Base-by-base conservation (phyloP, 139 green algal genomes). In the Picochlorum sp. region DNA sequence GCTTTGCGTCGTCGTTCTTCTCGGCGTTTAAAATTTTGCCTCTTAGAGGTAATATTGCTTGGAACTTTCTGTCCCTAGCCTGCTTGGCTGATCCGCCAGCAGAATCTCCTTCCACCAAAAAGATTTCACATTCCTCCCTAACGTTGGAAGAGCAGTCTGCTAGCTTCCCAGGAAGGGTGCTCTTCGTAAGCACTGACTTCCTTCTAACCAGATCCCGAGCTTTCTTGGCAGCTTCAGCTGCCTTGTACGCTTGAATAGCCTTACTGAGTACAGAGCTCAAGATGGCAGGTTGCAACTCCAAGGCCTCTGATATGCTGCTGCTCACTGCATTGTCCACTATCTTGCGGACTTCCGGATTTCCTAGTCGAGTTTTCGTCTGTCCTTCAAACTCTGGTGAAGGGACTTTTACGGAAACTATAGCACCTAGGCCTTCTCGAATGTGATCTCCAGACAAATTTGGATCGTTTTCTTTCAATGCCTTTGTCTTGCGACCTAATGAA, bases 11-110 rank as follows among this genome's bases (percentile, higher is more conserved):
- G 31, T 89, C 81, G 26, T 76, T 77, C 8, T 78, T 72, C 74
- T 97, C 90, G 58, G 96, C 87, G 55, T 98, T 98, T 14, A 98
- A 74, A 65, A 98, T 98, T 74, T 98, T 98, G 59, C 92, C 92
- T 4, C 91, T 74, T 43, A 98, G 70, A 2, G 92, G 92, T 36
- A 98, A 74, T 7, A 98, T 83, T 16, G 91, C 91, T 78, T 61
- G 55, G 36, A 61, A 61, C 14, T 20, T 47, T 24, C 91, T 64
- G 70, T 97, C 88, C 1, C 91, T 67, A 1, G 84, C 91, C 70
- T 97, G 89, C 74, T 98, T 98, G 29, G 91, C 84, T 61, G 76
- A 92, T 50, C 92, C 92, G 4, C 92, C 92, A 39, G 87, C 87
- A 28, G 83, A 95, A 79, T 98, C 91, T 1, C 92, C 92, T 72